These are phyloP conservation scores for Torulaspora gathmanii DNA, from an alignment of 805 yeast species.

Conservation along the genomic window DNA sequence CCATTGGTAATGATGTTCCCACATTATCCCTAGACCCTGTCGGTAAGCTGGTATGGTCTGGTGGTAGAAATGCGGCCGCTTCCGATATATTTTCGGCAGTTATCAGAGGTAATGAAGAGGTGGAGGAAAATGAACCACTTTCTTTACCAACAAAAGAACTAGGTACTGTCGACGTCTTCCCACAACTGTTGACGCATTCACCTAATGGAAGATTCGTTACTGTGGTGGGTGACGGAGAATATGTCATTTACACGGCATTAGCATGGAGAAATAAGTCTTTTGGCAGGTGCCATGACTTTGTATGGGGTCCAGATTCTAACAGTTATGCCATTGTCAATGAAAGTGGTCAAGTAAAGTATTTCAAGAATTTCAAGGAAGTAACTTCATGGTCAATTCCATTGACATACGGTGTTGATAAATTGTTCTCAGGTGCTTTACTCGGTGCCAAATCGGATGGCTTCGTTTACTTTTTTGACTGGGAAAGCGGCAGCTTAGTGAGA, in stretches of 20 bases:
- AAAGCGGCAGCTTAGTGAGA: conserved; percentile 73
- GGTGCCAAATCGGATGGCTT: conserved; percentile 83
- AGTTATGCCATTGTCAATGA: conserved; percentile 79
- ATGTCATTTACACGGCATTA: conserved; percentile 88
- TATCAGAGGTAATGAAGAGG: conserved; percentile 62
- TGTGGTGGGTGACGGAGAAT: conserved; percentile 97
- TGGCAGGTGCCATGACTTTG: conserved; percentile 86
- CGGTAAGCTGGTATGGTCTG: conserved; percentile 86
- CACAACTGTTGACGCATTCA: conserved; percentile 80
- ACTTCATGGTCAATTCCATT: conserved; percentile 58
- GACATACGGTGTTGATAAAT: conserved; percentile 67
- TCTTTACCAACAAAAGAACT: conserved; percentile 80
- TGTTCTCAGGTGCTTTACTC: conserved; percentile 84
- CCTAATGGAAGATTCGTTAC: conserved; percentile 97
- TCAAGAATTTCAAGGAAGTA: conserved; percentile 80
- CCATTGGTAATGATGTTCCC: conserved; percentile 92
- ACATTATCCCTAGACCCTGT: conserved; percentile 86
- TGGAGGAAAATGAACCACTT: conserved; percentile 76
- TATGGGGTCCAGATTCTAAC: conserved; percentile 91
- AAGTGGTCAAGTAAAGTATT: conserved; percentile 58
- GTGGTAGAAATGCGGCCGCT: conserved; percentile 56
- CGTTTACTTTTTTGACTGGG: conserved; percentile 92
- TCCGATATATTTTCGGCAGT: conserved; percentile 78
- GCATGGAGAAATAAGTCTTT: conserved; percentile 97
- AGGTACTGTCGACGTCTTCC: conserved; percentile 92